Evolutionary conservation across 2,329 filamentous ascomycete species (phyloP).

Genomic region (Dactylellina cionopaga): DNA sequence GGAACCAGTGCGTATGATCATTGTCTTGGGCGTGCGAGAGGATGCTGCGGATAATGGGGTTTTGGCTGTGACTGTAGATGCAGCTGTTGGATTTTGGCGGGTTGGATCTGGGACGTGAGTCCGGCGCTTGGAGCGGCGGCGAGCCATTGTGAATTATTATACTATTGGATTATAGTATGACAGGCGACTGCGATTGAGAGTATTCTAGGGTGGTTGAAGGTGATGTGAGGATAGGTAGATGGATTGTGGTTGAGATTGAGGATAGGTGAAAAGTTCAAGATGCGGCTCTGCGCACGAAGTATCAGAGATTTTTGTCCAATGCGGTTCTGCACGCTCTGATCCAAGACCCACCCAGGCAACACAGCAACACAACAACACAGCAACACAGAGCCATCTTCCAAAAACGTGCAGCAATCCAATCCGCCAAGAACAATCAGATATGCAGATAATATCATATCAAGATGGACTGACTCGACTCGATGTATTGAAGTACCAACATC

Average conservation of each 20-base stretch:
- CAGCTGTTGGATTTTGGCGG: slow-evolving; percentile 65
- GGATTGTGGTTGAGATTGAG: not conserved
- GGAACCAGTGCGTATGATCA: slow-evolving; percentile 97
- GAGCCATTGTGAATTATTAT: slow-evolving; percentile 71
- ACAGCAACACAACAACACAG: too few species aligned
- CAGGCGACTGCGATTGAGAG: slow-evolving; percentile 18
- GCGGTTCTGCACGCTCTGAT: too few species aligned
- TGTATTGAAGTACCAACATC: too few species aligned
- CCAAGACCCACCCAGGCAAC: too few species aligned
- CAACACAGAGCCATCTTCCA: too few species aligned
- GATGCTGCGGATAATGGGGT: slow-evolving; percentile 70
- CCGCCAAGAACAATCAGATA: too few species aligned
- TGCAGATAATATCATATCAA: too few species aligned
- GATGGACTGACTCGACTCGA: too few species aligned
- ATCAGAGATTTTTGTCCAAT: too few species aligned
- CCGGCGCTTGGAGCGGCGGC: slow-evolving; percentile 84
- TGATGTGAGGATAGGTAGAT: not conserved
- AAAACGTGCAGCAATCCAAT: too few species aligned
- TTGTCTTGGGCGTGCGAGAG: slow-evolving; percentile 83
- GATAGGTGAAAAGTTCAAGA: too few species aligned
- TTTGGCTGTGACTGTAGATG: slow-evolving; percentile 63
- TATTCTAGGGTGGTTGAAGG: not conserved
- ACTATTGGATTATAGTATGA: not conserved
- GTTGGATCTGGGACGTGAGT: slow-evolving; percentile 76
- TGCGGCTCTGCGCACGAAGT: too few species aligned